Conservation (phyloP, 208 protist genomes). For the Trypanosoma congolense region DNA sequence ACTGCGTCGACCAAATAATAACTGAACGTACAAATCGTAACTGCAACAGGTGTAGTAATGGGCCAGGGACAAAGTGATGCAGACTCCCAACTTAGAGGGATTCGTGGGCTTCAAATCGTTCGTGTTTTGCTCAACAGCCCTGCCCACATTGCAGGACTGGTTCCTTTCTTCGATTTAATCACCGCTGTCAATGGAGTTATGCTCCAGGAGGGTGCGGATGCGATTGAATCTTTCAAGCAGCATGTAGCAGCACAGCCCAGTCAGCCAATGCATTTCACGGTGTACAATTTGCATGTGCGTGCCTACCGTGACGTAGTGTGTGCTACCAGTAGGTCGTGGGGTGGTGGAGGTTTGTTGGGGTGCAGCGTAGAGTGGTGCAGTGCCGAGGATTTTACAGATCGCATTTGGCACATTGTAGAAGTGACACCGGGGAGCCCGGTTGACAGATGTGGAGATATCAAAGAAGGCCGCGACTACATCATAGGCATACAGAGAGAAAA, state of each 20-base stretch:
- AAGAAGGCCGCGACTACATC: conserved; percentile 66
- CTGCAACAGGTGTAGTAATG: conserved; percentile 24
- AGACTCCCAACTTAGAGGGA: conserved; percentile 10
- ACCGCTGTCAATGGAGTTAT: conserved; percentile 51
- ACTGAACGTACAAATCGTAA: background rate
- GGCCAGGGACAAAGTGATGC: conserved; percentile 41
- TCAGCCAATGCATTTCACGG: conserved; percentile 41
- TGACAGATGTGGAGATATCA: conserved; percentile 32
- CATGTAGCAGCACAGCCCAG: conserved; percentile 41
- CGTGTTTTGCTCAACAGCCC: conserved; percentile 71
- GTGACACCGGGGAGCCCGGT: conserved; percentile 54
- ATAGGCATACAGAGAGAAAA: conserved; percentile 77
- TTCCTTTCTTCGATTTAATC: conserved; percentile 89
- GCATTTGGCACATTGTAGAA: conserved; percentile 67
- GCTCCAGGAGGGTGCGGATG: conserved; percentile 17
- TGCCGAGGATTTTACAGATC: conserved; percentile 23
- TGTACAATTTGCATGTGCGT: conserved; percentile 64
- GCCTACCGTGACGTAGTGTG: conserved; percentile 54
- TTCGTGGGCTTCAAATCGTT: conserved; percentile 77
- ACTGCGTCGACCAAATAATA: background rate
- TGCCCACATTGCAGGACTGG: conserved; percentile 61
- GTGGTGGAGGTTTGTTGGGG: conserved; percentile 61
- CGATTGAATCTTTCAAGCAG: conserved; percentile 43
- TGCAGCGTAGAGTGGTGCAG: conserved; percentile 80
- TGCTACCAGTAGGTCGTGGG: conserved; percentile 28